Percentiles rank a stretch among this genome's conserved stretches.
Evolutionary conservation across 176 grass and related monocot genomes (phyloP).

Genomic region (Hsuehochloa calcarea): DNA sequence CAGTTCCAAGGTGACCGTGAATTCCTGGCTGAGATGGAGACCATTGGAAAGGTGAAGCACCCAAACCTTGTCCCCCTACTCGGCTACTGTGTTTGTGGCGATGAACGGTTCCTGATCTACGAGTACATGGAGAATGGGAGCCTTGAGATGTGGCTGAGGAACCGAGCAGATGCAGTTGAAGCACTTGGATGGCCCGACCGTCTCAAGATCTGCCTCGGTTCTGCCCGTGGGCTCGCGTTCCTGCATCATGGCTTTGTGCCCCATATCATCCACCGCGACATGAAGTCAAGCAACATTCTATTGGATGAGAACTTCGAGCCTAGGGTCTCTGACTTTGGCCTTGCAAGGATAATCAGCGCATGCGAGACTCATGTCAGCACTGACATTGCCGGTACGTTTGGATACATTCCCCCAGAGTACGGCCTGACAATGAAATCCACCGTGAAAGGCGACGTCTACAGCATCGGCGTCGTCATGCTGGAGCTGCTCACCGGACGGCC

Average conservation of each 20-base stretch:
- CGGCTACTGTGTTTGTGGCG: slow-evolving; percentile 91
- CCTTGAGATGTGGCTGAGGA: slow-evolving; percentile 86
- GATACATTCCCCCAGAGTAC: slow-evolving; percentile 89
- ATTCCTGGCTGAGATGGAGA: slow-evolving; percentile 96
- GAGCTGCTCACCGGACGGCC: slow-evolving; percentile 86
- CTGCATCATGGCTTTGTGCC: slow-evolving; percentile 95
- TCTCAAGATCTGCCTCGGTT: slow-evolving; percentile 84
- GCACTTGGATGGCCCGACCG: slow-evolving; percentile 77
- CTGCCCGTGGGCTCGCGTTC: slow-evolving; percentile 79
- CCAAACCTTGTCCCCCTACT: slow-evolving; percentile 84
- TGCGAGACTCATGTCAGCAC: slow-evolving; percentile 99
- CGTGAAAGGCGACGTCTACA: slow-evolving; percentile 83
- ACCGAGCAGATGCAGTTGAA: slow-evolving; percentile 77
- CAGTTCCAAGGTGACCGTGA: slow-evolving; percentile 84
- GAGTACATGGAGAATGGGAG: slow-evolving; percentile 98
- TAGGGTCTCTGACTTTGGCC: slow-evolving; percentile 92
- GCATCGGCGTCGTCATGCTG: slow-evolving; percentile 89
- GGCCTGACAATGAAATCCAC: slow-evolving; percentile 85
- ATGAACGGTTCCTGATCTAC: slow-evolving; percentile 90
- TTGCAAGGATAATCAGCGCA: slow-evolving; percentile 94
- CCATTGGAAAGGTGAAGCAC: slow-evolving; percentile 97
- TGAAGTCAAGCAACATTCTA: slow-evolving; percentile 97
- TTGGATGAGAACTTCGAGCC: slow-evolving; percentile 80
- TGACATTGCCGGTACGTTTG: slow-evolving; percentile 83
- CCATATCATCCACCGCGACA: slow-evolving; percentile 96